phyloP scores from a whole-genome alignment of 179 eudicot genomes.

The Gypsophila paniculata region DNA sequence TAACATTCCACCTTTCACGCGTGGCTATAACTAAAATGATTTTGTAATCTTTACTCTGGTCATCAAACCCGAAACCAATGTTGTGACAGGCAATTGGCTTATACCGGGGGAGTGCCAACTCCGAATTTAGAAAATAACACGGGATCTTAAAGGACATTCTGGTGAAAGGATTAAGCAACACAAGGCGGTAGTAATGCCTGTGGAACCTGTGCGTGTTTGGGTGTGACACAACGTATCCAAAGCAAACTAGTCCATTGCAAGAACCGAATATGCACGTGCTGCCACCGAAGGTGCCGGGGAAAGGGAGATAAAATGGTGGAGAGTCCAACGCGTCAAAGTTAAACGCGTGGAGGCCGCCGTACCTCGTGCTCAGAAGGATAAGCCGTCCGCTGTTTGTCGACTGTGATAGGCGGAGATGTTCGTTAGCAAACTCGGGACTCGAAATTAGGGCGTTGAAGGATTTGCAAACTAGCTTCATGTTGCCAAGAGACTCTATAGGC shows the following conservation, averaged over 20 bases:
- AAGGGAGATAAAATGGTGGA: neutral
- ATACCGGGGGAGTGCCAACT: too few relatives aligned
- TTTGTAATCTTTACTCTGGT: neutral
- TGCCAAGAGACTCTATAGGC: neutral
- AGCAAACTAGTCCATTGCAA: neutral
- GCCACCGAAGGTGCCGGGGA: neutral
- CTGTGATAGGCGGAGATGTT: neutral
- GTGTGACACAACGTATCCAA: neutral
- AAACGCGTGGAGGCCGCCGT: neutral
- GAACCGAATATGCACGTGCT: neutral
- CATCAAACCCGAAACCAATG: constrained; percentile 4
- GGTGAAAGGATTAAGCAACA: neutral
- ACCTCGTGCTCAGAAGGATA: neutral
- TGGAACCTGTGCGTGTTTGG: neutral
- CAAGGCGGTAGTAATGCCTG: neutral
- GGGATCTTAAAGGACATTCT: neutral
- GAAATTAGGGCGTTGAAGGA: neutral
- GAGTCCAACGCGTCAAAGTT: neutral
- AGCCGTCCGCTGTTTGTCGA: neutral
- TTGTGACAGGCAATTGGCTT: too few relatives aligned
- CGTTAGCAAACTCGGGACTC: neutral
- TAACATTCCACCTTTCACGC: neutral
- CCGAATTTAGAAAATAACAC: neutral
- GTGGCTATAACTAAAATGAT: neutral
- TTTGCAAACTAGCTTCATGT: neutral